phyloP scores from a whole-genome alignment of 768 basidiomycete genomes.

The Filobasidium floriforme region DNA sequence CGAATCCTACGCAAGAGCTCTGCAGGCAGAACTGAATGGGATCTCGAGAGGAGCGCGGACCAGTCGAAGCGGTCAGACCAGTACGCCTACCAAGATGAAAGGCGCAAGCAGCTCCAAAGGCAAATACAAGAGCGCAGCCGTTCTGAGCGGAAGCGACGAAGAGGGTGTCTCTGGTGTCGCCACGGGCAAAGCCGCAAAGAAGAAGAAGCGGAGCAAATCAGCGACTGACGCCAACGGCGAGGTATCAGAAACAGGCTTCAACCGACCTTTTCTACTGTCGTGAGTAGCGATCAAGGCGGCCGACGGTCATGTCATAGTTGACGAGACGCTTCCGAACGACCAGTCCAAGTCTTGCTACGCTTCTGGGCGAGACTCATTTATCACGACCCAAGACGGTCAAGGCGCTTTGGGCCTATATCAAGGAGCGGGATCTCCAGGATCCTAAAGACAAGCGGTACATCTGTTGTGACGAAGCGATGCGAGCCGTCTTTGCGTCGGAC shows the following conservation, averaged over 20 bases:
- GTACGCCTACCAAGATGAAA: slow-evolving; percentile 46
- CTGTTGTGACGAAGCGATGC: slow-evolving; percentile 65
- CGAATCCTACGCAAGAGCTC: slow-evolving; percentile 62
- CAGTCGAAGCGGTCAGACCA: slow-evolving; percentile 38
- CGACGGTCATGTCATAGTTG: not conserved
- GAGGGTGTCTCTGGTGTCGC: slow-evolving; percentile 7
- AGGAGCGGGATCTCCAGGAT: slow-evolving; percentile 71
- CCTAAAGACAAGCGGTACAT: slow-evolving; percentile 76
- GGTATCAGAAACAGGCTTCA: slow-evolving; percentile 36
- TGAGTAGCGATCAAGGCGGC: slow-evolving; percentile 23
- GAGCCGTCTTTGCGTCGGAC: slow-evolving; percentile 68
- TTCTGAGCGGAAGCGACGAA: slow-evolving; percentile 31
- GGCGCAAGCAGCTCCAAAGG: slow-evolving; percentile 36
- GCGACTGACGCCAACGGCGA: slow-evolving; percentile 32
- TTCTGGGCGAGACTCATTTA: slow-evolving; percentile 61
- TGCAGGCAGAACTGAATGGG: slow-evolving; percentile 64
- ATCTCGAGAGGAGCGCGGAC: slow-evolving; percentile 37
- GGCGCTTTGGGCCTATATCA: slow-evolving; percentile 82
- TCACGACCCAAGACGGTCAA: slow-evolving; percentile 88
- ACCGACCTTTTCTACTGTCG: slow-evolving; percentile 51
- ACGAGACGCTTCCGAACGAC: not conserved
- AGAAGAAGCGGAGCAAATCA: slow-evolving; percentile 55
- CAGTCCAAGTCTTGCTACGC: slow-evolving; percentile 55
- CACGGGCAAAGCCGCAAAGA: slow-evolving; percentile 47
- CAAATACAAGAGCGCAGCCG: slow-evolving; percentile 45